These are phyloP conservation scores for Petunia hybrid DNA, from an alignment of 305 asterid species.

Conservation along the genomic window DNA sequence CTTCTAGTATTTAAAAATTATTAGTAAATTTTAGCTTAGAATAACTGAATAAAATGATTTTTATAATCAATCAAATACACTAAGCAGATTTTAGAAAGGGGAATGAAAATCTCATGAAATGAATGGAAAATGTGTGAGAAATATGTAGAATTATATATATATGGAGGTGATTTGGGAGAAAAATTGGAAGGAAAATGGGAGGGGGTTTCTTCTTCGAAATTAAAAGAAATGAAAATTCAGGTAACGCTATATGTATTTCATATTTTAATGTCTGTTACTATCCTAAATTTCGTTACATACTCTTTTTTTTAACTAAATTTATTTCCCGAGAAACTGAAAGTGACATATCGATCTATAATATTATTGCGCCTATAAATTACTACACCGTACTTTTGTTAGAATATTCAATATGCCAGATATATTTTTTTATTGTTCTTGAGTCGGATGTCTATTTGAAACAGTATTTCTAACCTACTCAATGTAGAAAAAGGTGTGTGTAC, in stretches of 20 bases:
- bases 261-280: neutral
- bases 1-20: slow-evolving; percentile 10
- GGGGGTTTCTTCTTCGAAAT: slow-evolving; percentile 20
- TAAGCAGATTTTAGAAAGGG: slow-evolving; percentile 9
- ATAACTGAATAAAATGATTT: neutral
- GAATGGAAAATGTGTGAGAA: neutral
- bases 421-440: no score
- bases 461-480: no score
- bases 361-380: no score
- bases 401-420: no score
- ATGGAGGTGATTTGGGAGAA: neutral
- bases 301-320: neutral
- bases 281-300: slow-evolving; percentile 11
- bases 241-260: neutral
- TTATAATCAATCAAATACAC: slow-evolving; percentile 3
- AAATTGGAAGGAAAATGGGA: neutral
- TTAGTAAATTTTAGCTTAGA: neutral
- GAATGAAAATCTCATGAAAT: slow-evolving; percentile 9
- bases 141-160: neutral
- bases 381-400: no score
- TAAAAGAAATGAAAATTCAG: slow-evolving; percentile 10
- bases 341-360: no score
- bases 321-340: neutral
- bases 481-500: no score
- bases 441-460: no score